phyloP scores from a whole-genome alignment of 1,139 yeast genomes.

The Diutina catenulata region DNA sequence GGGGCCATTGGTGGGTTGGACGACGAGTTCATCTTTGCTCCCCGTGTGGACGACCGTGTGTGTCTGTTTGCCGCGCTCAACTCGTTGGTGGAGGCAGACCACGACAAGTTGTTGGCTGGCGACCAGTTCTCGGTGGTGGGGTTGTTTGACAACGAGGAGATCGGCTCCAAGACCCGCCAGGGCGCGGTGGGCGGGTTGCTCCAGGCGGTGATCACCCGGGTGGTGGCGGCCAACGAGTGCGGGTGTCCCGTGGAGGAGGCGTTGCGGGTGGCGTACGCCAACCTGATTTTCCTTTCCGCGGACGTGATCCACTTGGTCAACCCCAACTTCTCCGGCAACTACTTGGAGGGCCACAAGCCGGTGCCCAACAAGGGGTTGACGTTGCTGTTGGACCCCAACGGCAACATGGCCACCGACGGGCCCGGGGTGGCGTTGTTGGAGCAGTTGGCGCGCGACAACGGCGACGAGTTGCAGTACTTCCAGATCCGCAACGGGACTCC shows the following conservation, averaged over 20 bases:
- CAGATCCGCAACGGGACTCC: conserved; percentile 62
- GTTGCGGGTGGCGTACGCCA: conserved; percentile 29
- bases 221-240: conserved; percentile 7
- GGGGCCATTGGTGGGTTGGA: conserved; percentile 51
- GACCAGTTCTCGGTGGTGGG: conserved; percentile 38
- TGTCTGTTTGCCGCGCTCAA: conserved; percentile 50
- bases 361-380: conserved; percentile 67
- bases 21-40: conserved; percentile 51
- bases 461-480: conserved; percentile 54
- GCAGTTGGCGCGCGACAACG: conserved; percentile 50
- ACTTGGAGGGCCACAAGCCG: conserved; percentile 67
- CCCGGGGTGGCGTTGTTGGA: conserved; percentile 56
- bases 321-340: conserved; percentile 50
- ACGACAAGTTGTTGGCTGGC: conserved; percentile 12
- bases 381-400: conserved; percentile 63
- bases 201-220: conserved; percentile 5
- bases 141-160: conserved; percentile 51
- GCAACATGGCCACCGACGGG: conserved; percentile 71
- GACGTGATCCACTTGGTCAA: conserved; percentile 57
- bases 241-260: conserved; percentile 9
- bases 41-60: conserved; percentile 55
- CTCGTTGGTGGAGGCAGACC: conserved; percentile 34
- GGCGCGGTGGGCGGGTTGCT: conserved; percentile 37
- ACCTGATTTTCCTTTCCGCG: conserved; percentile 49
- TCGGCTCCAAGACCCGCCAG: conserved; percentile 47